These are phyloP conservation scores for Lycium ferocissimum DNA, from an alignment of 257 asterid species.

Conservation along the genomic window DNA sequence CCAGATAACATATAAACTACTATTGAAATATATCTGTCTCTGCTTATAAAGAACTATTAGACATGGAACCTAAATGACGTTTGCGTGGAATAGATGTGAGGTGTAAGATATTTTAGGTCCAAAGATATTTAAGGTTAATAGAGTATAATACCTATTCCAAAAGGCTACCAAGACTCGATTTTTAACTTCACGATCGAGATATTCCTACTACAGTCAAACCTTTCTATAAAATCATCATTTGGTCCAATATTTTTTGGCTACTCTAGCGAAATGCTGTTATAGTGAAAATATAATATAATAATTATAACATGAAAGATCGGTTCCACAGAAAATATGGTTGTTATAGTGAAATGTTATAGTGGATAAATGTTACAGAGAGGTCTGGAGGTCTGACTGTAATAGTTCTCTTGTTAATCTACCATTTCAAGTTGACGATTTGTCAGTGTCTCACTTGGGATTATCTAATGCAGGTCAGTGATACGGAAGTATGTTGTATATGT, in stretches of 20 bases:
- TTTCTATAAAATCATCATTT: not conserved
- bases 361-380: no score
- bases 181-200: slow-evolving; percentile 16
- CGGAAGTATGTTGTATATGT: slow-evolving; percentile 90
- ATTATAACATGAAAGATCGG: no score
- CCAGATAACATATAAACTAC: not conserved
- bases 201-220: not conserved
- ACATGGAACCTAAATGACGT: not conserved
- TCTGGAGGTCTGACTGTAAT: not conserved
- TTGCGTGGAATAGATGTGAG: not conserved
- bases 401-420: not conserved
- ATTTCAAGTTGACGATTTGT: slow-evolving; percentile 14
- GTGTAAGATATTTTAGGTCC: not conserved
- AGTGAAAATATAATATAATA: no score
- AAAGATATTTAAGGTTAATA: not conserved
- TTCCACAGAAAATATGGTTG: no score
- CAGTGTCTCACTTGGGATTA: not conserved
- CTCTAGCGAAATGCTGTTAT: no score
- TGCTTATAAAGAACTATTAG: not conserved
- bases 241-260: no score
- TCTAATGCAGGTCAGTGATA: slow-evolving; percentile 65
- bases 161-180: not conserved
- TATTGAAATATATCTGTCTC: not conserved
- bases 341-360: no score
- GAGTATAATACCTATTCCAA: not conserved